Evolutionary conservation across 1,139 yeast genomes (phyloP).

Genomic region (Pichia terricola): DNA sequence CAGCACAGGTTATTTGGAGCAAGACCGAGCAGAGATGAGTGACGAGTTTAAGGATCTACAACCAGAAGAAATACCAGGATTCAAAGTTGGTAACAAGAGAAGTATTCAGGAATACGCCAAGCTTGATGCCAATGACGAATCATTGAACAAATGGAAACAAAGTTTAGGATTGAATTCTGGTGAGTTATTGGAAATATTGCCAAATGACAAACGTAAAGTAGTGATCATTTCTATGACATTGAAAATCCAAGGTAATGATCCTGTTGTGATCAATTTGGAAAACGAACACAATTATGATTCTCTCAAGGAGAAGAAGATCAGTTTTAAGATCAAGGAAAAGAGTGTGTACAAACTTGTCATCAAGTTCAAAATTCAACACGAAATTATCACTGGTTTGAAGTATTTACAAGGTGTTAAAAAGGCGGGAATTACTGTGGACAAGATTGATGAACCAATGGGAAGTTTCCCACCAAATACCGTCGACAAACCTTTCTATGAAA

Average conservation of each 20-base stretch:
- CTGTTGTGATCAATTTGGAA: conserved; percentile 59
- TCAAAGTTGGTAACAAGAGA: conserved; percentile 76
- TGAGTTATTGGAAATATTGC: conserved; percentile 50
- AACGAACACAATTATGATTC: conserved; percentile 34
- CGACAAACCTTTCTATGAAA: conserved; percentile 74
- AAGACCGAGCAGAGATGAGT: conserved; percentile 6
- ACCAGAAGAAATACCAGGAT: conserved; percentile 57
- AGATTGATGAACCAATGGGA: conserved; percentile 80
- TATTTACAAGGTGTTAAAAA: conserved; percentile 81
- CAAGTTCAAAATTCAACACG: conserved; percentile 76
- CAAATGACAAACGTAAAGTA: conserved; percentile 69
- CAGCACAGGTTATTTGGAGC: no score
- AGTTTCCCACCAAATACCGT: conserved; percentile 85
- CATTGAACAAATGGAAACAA: conserved; percentile 87
- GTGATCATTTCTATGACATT: conserved; percentile 73
- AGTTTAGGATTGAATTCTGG: conserved; percentile 64
- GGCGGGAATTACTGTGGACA: conserved; percentile 81
- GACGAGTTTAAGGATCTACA: conserved; percentile 42
- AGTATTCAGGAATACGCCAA: conserved; percentile 77
- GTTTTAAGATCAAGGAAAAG: conserved; percentile 70
- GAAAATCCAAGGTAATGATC: conserved; percentile 52
- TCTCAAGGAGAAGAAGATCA: conserved; percentile 43
- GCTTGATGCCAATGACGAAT: conserved; percentile 85
- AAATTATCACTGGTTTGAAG: conserved; percentile 77
- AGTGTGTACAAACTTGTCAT: conserved; percentile 64